Base-by-base conservation (phyloP, 371 early-diverging fungal genomes). In the Sporodiniella umbellata region DNA sequence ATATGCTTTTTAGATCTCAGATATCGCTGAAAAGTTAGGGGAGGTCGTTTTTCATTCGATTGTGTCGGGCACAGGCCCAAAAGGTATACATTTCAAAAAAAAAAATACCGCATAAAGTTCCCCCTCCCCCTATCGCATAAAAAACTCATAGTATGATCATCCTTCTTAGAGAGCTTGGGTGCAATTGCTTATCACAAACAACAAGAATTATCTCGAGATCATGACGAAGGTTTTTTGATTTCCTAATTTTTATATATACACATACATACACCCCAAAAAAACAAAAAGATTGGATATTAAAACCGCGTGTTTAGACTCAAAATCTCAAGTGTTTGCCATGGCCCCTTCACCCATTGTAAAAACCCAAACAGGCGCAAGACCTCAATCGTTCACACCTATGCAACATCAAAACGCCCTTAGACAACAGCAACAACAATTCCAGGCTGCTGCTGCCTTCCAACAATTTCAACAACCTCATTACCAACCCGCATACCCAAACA, bases 1-100 rank as follows among this genome's bases (percentile, higher is more conserved):
- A n/a, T n/a, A n/a, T n/a, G n/a, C n/a, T n/a, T n/a, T n/a, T 60
- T 53, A 61, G 56, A 40, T 59, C 21, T 48, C 64, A 12, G 64
- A 68, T 38, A 49, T 54, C 12, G 61, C 58, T 15, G 46, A 45
- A 12, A 51, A 49, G 23, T 42, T 53, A 18, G 35, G 47, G 25
- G 58, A 53, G 45, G 33, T 64, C n/a, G 51, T 53, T 12, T 68
- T 64, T 31, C 59, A 62, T 53, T 48, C 60, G 2, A 30, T 62
- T 10, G 55, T 62, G 0, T 25, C 56, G 19, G 62, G 60, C 5
- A 19, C 54, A 8, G 47, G 53, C 14, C 50, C 66, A 24, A 59
- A 51, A 58, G 48, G 62, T 61, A 35, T 6, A 33, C 14, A 25
- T 28, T 22, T 4, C 2, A n/a, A 38, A 23, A 26, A 15, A 26